Evolutionary conservation across 306 rosid species (phyloP).

Genomic region (Clitoria ternatea): DNA sequence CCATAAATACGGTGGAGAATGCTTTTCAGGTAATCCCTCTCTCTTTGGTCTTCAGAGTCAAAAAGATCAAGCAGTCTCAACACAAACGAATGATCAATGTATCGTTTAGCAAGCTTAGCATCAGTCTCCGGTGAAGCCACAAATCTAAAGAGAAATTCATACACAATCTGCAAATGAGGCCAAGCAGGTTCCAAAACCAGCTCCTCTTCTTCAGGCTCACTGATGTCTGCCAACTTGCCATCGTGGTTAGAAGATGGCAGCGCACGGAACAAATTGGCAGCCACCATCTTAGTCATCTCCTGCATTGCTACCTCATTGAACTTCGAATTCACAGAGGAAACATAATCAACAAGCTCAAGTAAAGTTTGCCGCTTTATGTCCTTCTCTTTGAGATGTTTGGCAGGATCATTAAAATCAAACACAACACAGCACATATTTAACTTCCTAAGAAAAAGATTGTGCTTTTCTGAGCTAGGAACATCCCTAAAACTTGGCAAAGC

Average conservation of each 20-base stretch:
- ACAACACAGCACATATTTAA: slow-evolving; percentile 52
- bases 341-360: slow-evolving; percentile 59
- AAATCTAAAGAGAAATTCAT: slow-evolving; percentile 52
- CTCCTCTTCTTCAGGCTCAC: slow-evolving; percentile 60
- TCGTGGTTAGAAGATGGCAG: slow-evolving; percentile 43
- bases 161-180: slow-evolving; percentile 63
- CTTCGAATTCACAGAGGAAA: slow-evolving; percentile 40
- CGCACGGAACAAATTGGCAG: slow-evolving; percentile 47
- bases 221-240: slow-evolving; percentile 32
- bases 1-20: slow-evolving; percentile 63
- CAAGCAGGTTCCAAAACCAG: slow-evolving; percentile 56
- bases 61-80: slow-evolving; percentile 57
- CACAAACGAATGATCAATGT: slow-evolving; percentile 53
- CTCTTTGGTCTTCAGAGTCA: slow-evolving; percentile 68
- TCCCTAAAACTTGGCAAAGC: slow-evolving; percentile 53
- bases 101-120: slow-evolving; percentile 60
- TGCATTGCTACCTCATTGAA: slow-evolving; percentile 50
- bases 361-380: slow-evolving; percentile 52
- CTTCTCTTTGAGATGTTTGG: slow-evolving; percentile 45
- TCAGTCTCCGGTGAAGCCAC: slow-evolving; percentile 58
- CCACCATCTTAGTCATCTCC: slow-evolving; percentile 56
- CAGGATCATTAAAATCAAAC: slow-evolving; percentile 52
- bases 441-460: slow-evolving; percentile 42
- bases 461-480: slow-evolving; percentile 51
- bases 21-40: slow-evolving; percentile 62